phyloP scores from a whole-genome alignment of 495 filamentous ascomycete species.

The Tuber magnatum region DNA sequence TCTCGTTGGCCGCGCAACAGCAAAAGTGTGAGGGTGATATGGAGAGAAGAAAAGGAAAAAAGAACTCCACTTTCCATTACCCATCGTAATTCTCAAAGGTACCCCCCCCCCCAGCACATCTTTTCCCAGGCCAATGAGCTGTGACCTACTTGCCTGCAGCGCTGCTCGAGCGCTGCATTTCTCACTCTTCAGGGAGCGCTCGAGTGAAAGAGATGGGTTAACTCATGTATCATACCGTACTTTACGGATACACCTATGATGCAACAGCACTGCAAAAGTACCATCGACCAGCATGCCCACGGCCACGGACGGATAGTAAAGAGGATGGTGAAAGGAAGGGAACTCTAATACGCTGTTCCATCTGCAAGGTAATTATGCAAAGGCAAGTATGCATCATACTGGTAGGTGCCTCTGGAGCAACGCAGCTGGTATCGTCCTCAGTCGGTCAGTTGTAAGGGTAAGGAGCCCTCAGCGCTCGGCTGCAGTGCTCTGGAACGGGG shows the following conservation, averaged over 20 bases:
- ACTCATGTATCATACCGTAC: neutral
- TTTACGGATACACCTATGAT: neutral
- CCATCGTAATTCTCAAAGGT: neutral
- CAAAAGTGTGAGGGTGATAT: neutral
- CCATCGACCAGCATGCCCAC: neutral
- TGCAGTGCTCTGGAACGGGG: neutral
- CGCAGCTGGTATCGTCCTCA: neutral
- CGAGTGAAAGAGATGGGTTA: neutral
- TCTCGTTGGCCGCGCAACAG: neutral
- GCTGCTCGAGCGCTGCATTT: neutral
- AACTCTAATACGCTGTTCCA: neutral
- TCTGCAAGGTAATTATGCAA: conserved; percentile 1
- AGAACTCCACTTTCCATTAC: neutral
- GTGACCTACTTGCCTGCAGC: neutral
- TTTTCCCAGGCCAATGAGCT: neutral
- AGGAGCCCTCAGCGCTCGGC: neutral
- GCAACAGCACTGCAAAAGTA: neutral
- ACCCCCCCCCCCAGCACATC: neutral
- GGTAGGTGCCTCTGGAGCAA: neutral
- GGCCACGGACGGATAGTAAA: neutral
- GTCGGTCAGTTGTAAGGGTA: neutral
- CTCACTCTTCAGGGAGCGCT: neutral
- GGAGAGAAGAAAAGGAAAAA: neutral
- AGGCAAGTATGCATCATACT: neutral
- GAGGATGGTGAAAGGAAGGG: neutral